Evolutionary conservation across 1,284 basidiomycete genomes (phyloP).

Genomic region (Marasmius oreades): DNA sequence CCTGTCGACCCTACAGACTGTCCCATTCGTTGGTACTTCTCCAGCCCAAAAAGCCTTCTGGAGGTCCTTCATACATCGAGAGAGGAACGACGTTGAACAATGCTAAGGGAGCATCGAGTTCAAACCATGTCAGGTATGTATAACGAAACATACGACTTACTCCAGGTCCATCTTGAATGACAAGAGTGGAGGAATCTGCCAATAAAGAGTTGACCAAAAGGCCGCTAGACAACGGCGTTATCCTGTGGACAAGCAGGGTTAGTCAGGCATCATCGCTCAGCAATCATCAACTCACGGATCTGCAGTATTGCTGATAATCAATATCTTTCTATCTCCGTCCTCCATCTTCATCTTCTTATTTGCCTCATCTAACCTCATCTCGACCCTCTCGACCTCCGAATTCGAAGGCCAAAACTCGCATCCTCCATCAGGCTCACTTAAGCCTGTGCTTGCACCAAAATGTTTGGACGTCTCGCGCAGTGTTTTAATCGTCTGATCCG

Average conservation of each 20-base stretch:
- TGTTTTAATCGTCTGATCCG: constrained; percentile 17
- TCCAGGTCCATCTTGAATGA: constrained; percentile 25
- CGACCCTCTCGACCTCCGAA: constrained; percentile 12
- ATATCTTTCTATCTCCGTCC: constrained; percentile 16
- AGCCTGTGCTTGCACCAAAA: constrained; percentile 19
- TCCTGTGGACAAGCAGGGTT: constrained; percentile 5
- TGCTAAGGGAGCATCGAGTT: constrained; percentile 16
- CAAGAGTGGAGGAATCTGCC: constrained; percentile 21
- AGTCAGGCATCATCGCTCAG: neutral
- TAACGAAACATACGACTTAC: constrained; percentile 12
- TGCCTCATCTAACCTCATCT: constrained; percentile 20
- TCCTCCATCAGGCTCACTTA: constrained; percentile 22
- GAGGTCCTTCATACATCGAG: constrained; percentile 19
- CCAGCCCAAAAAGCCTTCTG: constrained; percentile 19
- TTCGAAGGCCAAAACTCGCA: constrained; percentile 22
- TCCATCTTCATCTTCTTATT: constrained; percentile 18
- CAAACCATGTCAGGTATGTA: neutral
- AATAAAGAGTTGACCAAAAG: constrained; percentile 22
- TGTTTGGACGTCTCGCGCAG: constrained; percentile 18
- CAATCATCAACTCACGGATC: constrained; percentile 17
- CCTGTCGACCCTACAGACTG: constrained; percentile 14
- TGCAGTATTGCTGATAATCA: constrained; percentile 24
- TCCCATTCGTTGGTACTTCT: constrained; percentile 20
- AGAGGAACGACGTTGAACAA: constrained; percentile 18
- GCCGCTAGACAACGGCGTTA: constrained; percentile 18